Evolutionary conservation across 192 early-diverging fungal genomes (phyloP), one percentile per base, ranked within the genome.

Genomic region (Umbelopsis sp.): DNA sequence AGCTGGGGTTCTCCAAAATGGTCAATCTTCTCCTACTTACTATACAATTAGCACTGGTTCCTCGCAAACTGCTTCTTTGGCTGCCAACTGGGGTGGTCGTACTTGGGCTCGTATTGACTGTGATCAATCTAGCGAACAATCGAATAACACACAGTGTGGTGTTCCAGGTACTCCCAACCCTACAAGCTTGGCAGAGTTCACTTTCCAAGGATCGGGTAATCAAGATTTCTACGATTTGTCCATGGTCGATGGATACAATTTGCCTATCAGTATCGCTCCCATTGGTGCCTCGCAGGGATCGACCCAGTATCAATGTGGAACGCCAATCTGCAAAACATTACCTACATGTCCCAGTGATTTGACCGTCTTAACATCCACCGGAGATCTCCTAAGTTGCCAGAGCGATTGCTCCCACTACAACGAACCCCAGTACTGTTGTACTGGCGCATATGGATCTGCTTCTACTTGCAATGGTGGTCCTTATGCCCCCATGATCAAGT

Each of bases 141-240:
- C 56, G 14, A 62, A 62, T 14, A 62, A 32, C 29, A 62, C 56
- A 17, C 56, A 62, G 17, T 62, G 69, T 38, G 65, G 65, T 14
- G 31, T 67, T 7, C 69, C 68, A 5, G 69, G 74, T 51, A 54
- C 71, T 9, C 49, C 29, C 21, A 68, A 70, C 41, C 76, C 76
- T 34, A 71, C 68, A 12, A 70, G 67, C 0, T 67, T 77, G n/a
- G 76, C 76, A 0, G 76, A 77, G 44, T 77, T 77, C 66, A 77
- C 52, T 26, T 50, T 77, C 29, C 29, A 38, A 22, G 65, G 51
- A 20, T 14, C 45, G 6, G 56, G 56, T 16, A 62, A 62, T 16
- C 65, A 69, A n/a, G 77, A 79, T 62, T 79, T 52, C 24, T 79
- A 79, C 41, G 77, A 79, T 67, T 44, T 79, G 0, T 75, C 73